Conservation (phyloP, 2,329 filamentous ascomycete species). For the Elsinoe necatrix region DNA sequence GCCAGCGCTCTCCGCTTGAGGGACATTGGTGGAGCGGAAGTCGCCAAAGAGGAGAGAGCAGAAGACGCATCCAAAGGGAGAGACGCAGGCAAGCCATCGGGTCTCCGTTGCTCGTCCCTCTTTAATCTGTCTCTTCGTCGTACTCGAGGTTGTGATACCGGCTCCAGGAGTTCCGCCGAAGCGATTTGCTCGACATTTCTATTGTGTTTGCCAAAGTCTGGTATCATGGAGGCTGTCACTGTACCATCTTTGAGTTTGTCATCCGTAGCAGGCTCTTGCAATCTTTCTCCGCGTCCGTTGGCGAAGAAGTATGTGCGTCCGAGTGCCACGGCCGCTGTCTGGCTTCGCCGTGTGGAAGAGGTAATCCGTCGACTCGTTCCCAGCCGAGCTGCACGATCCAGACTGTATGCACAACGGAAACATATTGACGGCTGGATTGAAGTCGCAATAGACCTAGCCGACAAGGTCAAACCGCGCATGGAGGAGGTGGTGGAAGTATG, state of each 20-base stretch:
- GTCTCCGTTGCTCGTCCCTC: conserved; percentile 19
- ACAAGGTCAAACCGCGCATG: conserved; percentile 6
- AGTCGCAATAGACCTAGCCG: conserved; percentile 6
- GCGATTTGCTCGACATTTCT: not conserved
- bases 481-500: not conserved
- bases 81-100: conserved; percentile 18
- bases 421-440: conserved; percentile 21
- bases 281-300: conserved; percentile 21
- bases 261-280: not conserved
- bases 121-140: conserved; percentile 30
- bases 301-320: conserved; percentile 30
- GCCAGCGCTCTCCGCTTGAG: conserved; percentile 63
- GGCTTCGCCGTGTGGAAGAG: conserved; percentile 18
- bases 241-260: not conserved
- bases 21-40: conserved; percentile 47
- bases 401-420: conserved; percentile 23
- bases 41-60: conserved; percentile 49
- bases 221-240: conserved; percentile 7
- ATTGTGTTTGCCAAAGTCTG: not conserved
- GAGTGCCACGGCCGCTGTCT: conserved; percentile 20
- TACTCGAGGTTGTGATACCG: conserved; percentile 25
- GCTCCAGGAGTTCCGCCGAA: conserved; percentile 10
- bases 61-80: conserved; percentile 54
- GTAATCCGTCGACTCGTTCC: conserved; percentile 22
- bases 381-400: conserved; percentile 20